These are phyloP conservation scores for Trichoderma arundinaceum DNA, from an alignment of 2,329 filamentous ascomycete species.

Conservation along the genomic window DNA sequence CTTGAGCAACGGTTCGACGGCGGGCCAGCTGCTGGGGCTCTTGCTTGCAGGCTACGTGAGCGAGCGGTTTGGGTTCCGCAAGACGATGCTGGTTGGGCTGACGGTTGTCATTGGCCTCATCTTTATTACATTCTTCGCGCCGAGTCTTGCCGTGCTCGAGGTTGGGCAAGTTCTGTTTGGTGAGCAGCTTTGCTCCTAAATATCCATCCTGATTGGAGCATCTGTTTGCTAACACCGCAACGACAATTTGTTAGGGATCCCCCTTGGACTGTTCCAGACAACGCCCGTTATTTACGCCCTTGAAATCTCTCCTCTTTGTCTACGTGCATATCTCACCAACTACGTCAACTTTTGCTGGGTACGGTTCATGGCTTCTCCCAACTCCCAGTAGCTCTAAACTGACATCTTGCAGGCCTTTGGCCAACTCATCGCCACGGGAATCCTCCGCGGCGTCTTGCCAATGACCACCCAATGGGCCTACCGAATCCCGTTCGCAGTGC, in stretches of 20 bases:
- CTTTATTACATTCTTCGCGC: constrained; percentile 54
- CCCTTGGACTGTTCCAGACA: constrained; percentile 53
- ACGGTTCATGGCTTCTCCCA: no score
- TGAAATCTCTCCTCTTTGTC: constrained; percentile 47
- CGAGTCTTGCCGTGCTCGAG: constrained; percentile 46
- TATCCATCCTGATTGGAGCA: not conserved
- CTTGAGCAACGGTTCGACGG: constrained; percentile 50
- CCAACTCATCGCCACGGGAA: constrained; percentile 50
- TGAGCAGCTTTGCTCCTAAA: not conserved
- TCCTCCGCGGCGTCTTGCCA: constrained; percentile 36
- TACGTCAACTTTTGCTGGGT: constrained; percentile 56
- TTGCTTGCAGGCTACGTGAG: constrained; percentile 32
- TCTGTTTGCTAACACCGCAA: not conserved
- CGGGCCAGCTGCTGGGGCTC: constrained; percentile 56
- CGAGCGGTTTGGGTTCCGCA: constrained; percentile 50
- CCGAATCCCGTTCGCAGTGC: constrained; percentile 54
- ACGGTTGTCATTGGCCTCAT: constrained; percentile 48
- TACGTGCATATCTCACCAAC: constrained; percentile 53
- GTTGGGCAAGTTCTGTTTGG: constrained; percentile 53
- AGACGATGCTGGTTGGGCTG: constrained; percentile 47
- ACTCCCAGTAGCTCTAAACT: not conserved
- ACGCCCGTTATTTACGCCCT: constrained; percentile 54
- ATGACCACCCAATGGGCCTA: constrained; percentile 50
- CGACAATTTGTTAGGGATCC: constrained; percentile 38
- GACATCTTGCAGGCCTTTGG: constrained; percentile 42